Conservation (phyloP, 768 basidiomycete species). For the Xerocomellus dryophilus region DNA sequence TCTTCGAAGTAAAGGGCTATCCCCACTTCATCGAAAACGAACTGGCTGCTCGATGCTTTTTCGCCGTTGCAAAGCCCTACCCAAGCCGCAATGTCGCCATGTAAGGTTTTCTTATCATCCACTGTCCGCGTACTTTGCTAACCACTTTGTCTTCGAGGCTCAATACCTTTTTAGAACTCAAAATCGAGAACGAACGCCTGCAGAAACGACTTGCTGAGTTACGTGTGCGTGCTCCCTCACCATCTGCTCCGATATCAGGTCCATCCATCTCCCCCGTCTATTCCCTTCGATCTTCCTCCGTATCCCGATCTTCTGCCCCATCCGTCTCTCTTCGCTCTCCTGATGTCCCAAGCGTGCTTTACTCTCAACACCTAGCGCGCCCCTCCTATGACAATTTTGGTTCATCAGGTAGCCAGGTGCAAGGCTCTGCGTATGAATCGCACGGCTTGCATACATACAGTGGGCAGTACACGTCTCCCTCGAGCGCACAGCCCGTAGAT, state of each 20-base stretch:
- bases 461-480: conserved; percentile 15
- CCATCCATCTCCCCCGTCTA: conserved; percentile 25
- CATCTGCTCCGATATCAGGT: conserved; percentile 13
- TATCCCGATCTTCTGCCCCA: conserved; percentile 22
- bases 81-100: conserved; percentile 70
- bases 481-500: conserved; percentile 17
- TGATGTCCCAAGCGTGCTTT: conserved; percentile 12
- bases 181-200: conserved; percentile 81
- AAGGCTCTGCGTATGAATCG: conserved; percentile 18
- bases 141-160: conserved; percentile 43
- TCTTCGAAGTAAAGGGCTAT: conserved; percentile 71
- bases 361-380: conserved; percentile 14
- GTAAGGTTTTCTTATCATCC: conserved; percentile 36
- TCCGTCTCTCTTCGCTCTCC: conserved; percentile 8
- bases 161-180: conserved; percentile 76
- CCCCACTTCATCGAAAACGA: conserved; percentile 47
- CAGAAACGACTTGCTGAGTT: conserved; percentile 55
- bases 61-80: conserved; percentile 73
- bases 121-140: neutral
- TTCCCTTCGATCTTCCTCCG: conserved; percentile 28
- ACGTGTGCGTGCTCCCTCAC: conserved; percentile 25
- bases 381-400: conserved; percentile 18
- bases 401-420: conserved; percentile 9
- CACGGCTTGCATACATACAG: conserved; percentile 14
- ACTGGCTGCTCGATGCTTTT: conserved; percentile 56